Conservation (phyloP, 306 rosid genomes). For the Trifolium pratense region DNA sequence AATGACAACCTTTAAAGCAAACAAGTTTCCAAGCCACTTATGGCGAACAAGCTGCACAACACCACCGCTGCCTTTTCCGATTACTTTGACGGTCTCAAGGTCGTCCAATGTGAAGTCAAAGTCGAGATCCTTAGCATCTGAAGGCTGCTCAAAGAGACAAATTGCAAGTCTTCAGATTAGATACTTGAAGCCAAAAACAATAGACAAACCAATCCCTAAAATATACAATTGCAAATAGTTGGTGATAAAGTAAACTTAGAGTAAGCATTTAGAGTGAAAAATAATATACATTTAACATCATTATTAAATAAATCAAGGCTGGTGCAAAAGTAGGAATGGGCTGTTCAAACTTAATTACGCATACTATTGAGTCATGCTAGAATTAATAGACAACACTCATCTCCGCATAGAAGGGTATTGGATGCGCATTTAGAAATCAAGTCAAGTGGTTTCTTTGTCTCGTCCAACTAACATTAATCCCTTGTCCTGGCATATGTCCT, state of each 20-base stretch:
- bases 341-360: neutral
- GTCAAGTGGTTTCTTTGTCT: no score
- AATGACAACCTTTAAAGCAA: conserved; percentile 84
- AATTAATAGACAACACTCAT: no score
- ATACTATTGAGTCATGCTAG: neutral
- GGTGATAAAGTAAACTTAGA: conserved; percentile 8
- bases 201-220: neutral
- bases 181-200: conserved; percentile 19
- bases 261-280: conserved; percentile 33
- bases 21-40: conserved; percentile 87
- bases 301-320: neutral
- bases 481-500: no score
- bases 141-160: conserved; percentile 62
- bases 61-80: conserved; percentile 97
- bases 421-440: no score
- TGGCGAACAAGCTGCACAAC: conserved; percentile 98
- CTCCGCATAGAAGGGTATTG: no score
- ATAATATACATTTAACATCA: conserved; percentile 29
- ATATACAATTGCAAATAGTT: conserved; percentile 13
- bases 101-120: conserved; percentile 80
- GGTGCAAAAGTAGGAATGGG: neutral
- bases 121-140: conserved; percentile 75
- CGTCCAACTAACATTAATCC: no score
- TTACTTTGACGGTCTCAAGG: conserved; percentile 86
- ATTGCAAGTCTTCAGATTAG: conserved; percentile 30